Percentiles rank a stretch among this genome's conserved stretches.
Evolutionary conservation across 208 protist genomes (phyloP).

Genomic region (Histomonas meleagridis): DNA sequence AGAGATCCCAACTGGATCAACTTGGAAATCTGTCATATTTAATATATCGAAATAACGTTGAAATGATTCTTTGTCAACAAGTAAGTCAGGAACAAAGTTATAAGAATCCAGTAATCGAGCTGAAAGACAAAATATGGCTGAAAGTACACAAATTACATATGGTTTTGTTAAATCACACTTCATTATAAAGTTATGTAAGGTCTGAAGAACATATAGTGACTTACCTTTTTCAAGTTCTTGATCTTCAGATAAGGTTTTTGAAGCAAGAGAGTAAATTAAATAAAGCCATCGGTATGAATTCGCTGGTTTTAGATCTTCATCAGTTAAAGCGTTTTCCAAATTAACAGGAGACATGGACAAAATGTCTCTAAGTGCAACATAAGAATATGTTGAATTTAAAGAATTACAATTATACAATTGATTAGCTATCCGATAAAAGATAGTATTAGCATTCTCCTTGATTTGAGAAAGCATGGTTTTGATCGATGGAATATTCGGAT

Average conservation of each 20-base stretch:
- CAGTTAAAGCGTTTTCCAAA: neutral
- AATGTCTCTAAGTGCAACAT: neutral
- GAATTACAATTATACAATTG: neutral
- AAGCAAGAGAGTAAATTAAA: neutral
- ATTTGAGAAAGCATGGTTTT: too few species aligned
- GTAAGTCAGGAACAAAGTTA: neutral
- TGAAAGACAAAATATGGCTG: neutral
- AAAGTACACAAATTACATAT: neutral
- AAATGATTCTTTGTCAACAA: neutral
- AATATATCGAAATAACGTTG: neutral
- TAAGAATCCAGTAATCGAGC: neutral
- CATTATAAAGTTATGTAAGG: neutral
- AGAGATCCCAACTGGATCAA: neutral
- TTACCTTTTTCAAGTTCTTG: conserved; percentile 3
- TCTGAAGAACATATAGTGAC: neutral
- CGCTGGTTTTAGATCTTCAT: neutral
- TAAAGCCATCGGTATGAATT: neutral
- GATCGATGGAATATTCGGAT: too few species aligned
- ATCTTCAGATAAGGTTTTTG: neutral
- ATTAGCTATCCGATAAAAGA: neutral
- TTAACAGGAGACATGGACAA: neutral
- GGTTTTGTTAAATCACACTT: neutral
- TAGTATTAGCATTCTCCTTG: too few species aligned
- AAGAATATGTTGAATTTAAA: neutral
- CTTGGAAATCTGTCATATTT: neutral